phyloP scores from a whole-genome alignment of 441 rosid species.

The Kokia cookei region DNA sequence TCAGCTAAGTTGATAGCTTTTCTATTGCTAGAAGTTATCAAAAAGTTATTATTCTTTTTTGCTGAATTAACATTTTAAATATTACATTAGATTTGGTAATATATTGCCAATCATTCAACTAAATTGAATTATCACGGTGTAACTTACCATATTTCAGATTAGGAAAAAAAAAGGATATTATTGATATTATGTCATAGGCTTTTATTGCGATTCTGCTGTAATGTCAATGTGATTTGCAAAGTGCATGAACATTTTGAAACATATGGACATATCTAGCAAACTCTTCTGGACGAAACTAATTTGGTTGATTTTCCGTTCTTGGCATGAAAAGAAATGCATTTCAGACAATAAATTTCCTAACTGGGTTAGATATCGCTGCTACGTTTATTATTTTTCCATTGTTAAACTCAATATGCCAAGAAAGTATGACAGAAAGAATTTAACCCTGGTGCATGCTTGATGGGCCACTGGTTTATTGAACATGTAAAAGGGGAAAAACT shows the following conservation, averaged over 20 bases:
- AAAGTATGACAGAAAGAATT: neutral
- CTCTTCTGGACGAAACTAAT: neutral
- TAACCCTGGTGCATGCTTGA: neutral
- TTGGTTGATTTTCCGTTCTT: neutral
- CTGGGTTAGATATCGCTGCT: neutral
- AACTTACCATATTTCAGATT: neutral
- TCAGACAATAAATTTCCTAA: neutral
- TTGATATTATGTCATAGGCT: neutral
- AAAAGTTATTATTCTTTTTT: neutral
- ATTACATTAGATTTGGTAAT: neutral
- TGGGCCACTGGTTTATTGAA: neutral
- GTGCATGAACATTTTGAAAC: neutral
- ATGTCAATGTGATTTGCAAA: neutral
- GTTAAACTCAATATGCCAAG: neutral
- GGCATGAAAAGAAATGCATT: neutral
- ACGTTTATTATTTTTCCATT: neutral
- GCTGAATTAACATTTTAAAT: neutral
- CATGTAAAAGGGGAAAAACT: neutral
- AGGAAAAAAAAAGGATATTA: neutral
- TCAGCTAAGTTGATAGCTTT: slow-evolving; percentile 14
- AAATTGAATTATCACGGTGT: neutral
- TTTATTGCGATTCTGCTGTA: neutral
- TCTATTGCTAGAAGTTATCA: neutral
- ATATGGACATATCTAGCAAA: neutral
- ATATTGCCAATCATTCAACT: neutral